Evolutionary conservation across 225 moss, liverwort and hornwort genomes (phyloP).

Genomic region (Pleurozium schreberi): DNA sequence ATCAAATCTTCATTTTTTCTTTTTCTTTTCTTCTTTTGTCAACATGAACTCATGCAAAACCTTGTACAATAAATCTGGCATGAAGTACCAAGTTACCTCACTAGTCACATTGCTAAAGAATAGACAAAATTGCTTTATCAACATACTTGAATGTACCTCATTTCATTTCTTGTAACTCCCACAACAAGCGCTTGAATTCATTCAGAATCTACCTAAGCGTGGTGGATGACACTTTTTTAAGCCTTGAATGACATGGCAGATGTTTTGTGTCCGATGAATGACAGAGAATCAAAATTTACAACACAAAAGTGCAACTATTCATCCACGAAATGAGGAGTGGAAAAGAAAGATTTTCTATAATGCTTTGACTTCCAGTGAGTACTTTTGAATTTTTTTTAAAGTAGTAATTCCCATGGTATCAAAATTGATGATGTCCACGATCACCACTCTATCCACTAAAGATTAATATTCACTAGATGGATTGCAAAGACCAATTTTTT

Average conservation of each 20-base stretch:
- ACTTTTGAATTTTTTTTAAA: too few relatives aligned
- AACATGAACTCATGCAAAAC: neutral
- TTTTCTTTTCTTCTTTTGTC: neutral
- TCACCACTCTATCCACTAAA: too few relatives aligned
- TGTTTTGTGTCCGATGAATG: too few relatives aligned
- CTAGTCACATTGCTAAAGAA: neutral
- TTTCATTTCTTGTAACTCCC: neutral
- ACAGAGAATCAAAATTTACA: too few relatives aligned
- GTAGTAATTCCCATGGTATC: too few relatives aligned
- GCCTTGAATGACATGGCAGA: too few relatives aligned
- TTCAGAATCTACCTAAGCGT: neutral
- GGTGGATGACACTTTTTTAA: neutral
- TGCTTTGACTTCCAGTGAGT: too few relatives aligned
- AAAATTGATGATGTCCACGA: too few relatives aligned
- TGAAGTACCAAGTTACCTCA: too few relatives aligned
- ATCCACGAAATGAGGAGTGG: too few relatives aligned
- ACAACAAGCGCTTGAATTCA: neutral
- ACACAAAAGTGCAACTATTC: too few relatives aligned
- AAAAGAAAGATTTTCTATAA: too few relatives aligned
- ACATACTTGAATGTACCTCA: neutral
- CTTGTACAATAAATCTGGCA: neutral
- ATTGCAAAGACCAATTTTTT: neutral
- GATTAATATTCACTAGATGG: neutral
- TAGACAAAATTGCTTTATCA: neutral
- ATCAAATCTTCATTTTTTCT: neutral